Conservation (phyloP, 805 yeast genomes). For the Yamadazyma endophytica region DNA sequence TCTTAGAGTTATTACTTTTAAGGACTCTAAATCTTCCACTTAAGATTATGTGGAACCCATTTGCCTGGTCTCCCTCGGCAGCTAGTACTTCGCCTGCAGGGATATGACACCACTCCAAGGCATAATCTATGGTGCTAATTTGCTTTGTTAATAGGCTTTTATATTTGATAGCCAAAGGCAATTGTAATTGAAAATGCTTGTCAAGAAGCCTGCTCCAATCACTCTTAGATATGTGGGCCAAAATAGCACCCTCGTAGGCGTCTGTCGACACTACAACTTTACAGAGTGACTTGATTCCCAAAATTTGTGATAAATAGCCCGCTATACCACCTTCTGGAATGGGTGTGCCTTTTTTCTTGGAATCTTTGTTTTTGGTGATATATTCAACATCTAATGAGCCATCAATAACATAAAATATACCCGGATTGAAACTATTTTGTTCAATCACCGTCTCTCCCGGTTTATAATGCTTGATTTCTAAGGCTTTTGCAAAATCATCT, state of each 20-base stretch:
- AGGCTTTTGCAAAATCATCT: conserved; percentile 52
- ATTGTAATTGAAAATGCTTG: conserved; percentile 66
- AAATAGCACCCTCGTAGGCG: conserved; percentile 53
- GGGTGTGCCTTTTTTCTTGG: conserved; percentile 39
- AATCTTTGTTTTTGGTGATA: conserved; percentile 4
- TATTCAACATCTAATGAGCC: conserved; percentile 63
- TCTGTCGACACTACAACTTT: conserved; percentile 54
- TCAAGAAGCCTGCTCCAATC: conserved; percentile 67
- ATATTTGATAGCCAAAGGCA: conserved; percentile 72
- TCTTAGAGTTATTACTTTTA: conserved; percentile 18
- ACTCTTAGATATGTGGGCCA: conserved; percentile 64
- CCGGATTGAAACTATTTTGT: conserved; percentile 65
- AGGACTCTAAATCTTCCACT: conserved; percentile 83
- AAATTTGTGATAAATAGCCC: conserved; percentile 77
- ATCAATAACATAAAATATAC: conserved; percentile 74
- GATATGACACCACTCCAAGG: conserved; percentile 90
- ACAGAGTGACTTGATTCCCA: conserved; percentile 77
- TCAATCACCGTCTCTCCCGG: conserved; percentile 56
- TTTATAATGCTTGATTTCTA: conserved; percentile 52
- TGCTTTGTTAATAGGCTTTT: conserved; percentile 64
- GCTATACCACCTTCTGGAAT: conserved; percentile 78
- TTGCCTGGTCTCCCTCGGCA: conserved; percentile 80
- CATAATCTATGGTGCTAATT: conserved; percentile 76
- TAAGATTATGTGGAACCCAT: conserved; percentile 83
- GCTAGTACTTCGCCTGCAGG: conserved; percentile 82